A percentile compares a stretch with the other conserved stretches of the same genome.
Conservation (phyloP, 805 yeast genomes). For the Saccharomycopsis guyanensis region DNA sequence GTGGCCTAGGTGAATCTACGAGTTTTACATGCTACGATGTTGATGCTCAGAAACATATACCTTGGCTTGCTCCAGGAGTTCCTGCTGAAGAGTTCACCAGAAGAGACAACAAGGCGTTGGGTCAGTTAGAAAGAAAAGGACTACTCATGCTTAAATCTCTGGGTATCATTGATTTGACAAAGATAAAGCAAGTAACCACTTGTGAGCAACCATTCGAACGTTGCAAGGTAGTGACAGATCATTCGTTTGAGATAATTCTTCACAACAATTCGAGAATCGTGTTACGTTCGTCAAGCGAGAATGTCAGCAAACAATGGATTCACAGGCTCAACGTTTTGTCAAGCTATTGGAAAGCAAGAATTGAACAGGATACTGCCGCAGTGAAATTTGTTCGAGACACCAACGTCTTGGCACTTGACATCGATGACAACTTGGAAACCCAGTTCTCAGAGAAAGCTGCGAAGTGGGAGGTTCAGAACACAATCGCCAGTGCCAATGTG, state of each 20-base stretch:
- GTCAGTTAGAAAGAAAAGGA: slow-evolving; percentile 57
- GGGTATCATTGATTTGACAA: slow-evolving; percentile 49
- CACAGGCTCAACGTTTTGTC: slow-evolving; percentile 35
- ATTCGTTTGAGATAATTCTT: slow-evolving; percentile 47
- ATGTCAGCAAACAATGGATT: slow-evolving; percentile 60
- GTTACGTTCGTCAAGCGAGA: slow-evolving; percentile 47
- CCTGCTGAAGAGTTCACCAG: slow-evolving; percentile 34
- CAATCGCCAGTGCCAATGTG: slow-evolving; percentile 43
- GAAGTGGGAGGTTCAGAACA: slow-evolving; percentile 50
- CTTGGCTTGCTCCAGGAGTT: slow-evolving; percentile 47
- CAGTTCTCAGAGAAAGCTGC: slow-evolving; percentile 37
- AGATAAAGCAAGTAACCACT: neutral
- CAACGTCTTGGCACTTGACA: slow-evolving; percentile 41
- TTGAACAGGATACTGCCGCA: slow-evolving; percentile 33
- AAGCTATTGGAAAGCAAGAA: slow-evolving; percentile 53
- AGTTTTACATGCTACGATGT: neutral
- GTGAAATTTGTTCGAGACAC: slow-evolving; percentile 32
- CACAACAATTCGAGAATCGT: slow-evolving; percentile 38
- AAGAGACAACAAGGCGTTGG: slow-evolving; percentile 51
- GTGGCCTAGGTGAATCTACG: slow-evolving; percentile 32
- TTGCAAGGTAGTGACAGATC: slow-evolving; percentile 31
- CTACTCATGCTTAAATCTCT: slow-evolving; percentile 48
- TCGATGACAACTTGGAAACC: slow-evolving; percentile 52
- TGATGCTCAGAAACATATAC: slow-evolving; percentile 45
- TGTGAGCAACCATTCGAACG: slow-evolving; percentile 28